A percentile compares a stretch with the other conserved stretches of the same genome.
Evolutionary conservation across 768 basidiomycete species (phyloP).

Genomic region (Boletus sensibilis): DNA sequence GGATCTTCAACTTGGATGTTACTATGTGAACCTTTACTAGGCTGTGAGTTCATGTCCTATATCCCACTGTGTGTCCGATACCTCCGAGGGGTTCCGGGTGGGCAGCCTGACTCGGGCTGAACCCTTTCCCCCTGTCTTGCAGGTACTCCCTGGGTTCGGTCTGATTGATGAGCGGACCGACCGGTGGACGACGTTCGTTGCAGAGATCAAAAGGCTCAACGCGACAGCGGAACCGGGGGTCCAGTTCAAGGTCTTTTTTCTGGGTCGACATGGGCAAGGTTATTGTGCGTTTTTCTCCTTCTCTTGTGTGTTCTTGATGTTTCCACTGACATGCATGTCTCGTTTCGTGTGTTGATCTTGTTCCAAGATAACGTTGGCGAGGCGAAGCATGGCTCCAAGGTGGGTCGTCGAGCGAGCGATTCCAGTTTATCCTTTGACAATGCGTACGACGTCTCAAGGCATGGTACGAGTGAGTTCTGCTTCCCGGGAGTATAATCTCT

Average conservation of each 20-base stretch:
- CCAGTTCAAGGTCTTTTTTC: constrained; percentile 54
- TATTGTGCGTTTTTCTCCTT: constrained; percentile 16
- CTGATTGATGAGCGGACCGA: constrained; percentile 43
- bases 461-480: constrained; percentile 57
- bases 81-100: neutral
- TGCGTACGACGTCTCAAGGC: constrained; percentile 26
- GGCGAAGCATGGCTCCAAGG: constrained; percentile 58
- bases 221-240: constrained; percentile 10
- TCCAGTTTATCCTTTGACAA: neutral
- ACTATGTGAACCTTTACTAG: too few relatives aligned
- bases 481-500: neutral
- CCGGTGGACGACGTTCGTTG: constrained; percentile 48
- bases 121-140: neutral
- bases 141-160: constrained; percentile 25
- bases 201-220: constrained; percentile 41
- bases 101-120: neutral
- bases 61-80: neutral
- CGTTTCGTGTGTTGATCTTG: neutral
- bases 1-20: neutral
- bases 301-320: neutral
- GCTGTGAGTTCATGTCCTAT: constrained; percentile 10
- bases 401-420: constrained; percentile 12
- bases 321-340: neutral
- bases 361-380: constrained; percentile 68
- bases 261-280: constrained; percentile 73